phyloP scores from a whole-genome alignment of 73 alveolate species.

The Paramecium biaurelia region DNA sequence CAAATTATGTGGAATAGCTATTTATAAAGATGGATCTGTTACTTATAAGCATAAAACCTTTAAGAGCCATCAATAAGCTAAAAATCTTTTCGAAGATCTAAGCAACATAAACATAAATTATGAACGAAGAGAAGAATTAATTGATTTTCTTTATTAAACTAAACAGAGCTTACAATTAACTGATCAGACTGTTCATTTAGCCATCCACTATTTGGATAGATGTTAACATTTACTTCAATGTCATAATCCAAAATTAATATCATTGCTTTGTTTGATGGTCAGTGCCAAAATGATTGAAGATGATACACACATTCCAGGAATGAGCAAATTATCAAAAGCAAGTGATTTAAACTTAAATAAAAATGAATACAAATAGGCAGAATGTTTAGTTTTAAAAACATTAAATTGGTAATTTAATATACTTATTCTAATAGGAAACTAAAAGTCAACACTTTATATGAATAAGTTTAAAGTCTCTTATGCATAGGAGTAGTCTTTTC shows the following conservation, averaged over 20 bases:
- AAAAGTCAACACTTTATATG: neutral
- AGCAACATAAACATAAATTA: neutral
- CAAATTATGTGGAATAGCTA: constrained; percentile 6
- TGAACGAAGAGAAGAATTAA: neutral
- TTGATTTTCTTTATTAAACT: neutral
- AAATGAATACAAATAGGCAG: neutral
- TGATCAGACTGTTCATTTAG: neutral
- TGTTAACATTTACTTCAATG: neutral
- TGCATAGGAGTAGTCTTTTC: neutral
- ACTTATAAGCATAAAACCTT: neutral
- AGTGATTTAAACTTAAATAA: neutral
- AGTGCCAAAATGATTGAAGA: neutral
- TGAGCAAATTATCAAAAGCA: neutral
- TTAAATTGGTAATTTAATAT: constrained; percentile 5
- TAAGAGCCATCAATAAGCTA: neutral
- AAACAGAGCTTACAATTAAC: neutral
- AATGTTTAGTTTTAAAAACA: neutral
- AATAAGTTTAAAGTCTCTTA: neutral
- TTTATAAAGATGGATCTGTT: neutral
- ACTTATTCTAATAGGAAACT: neutral
- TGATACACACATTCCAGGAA: constrained; percentile 8
- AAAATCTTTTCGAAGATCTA: neutral
- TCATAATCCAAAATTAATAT: neutral
- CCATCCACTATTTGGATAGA: neutral
- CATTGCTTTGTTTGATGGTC: constrained; percentile 5